phyloP scores from a whole-genome alignment of 306 rosid species.

The Aeschynomene evenia region DNA sequence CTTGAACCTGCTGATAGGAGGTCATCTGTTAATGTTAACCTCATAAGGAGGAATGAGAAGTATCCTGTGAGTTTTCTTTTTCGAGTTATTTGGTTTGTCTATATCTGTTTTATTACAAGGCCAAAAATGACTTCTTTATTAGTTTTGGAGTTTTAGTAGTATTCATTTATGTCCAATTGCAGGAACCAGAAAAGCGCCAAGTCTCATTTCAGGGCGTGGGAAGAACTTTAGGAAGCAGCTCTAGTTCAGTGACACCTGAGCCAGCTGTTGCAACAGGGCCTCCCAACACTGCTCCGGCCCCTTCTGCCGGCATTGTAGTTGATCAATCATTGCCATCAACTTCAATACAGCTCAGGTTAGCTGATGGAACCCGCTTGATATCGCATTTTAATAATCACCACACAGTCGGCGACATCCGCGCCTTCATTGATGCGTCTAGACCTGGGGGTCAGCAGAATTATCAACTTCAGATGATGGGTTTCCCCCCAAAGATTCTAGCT shows the following conservation, averaged over 20 bases:
- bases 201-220: slow-evolving; percentile 88
- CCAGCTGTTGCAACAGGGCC: slow-evolving; percentile 35
- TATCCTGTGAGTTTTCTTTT: slow-evolving; percentile 69
- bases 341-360: slow-evolving; percentile 84
- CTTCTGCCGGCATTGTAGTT: slow-evolving; percentile 53
- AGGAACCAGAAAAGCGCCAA: slow-evolving; percentile 75
- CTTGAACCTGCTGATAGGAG: slow-evolving; percentile 84
- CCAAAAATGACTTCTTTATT: not conserved
- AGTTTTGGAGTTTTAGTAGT: not conserved
- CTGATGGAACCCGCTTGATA: slow-evolving; percentile 84
- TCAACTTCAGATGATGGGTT: slow-evolving; percentile 88
- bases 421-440: slow-evolving; percentile 72
- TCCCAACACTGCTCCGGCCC: slow-evolving; percentile 41
- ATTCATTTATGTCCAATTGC: slow-evolving; percentile 19
- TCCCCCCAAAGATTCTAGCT: slow-evolving; percentile 80
- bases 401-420: slow-evolving; percentile 58
- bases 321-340: slow-evolving; percentile 79
- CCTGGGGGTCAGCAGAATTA: slow-evolving; percentile 61
- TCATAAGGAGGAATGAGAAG: slow-evolving; percentile 78
- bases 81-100: slow-evolving; percentile 13
- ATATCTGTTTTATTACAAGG: slow-evolving; percentile 4
- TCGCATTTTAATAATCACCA: slow-evolving; percentile 71
- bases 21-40: slow-evolving; percentile 80
- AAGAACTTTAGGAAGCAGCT: slow-evolving; percentile 89
- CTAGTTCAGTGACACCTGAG: slow-evolving; percentile 54